Conservation (phyloP, 2,329 filamentous ascomycete genomes). For the Endothia cerciana region DNA sequence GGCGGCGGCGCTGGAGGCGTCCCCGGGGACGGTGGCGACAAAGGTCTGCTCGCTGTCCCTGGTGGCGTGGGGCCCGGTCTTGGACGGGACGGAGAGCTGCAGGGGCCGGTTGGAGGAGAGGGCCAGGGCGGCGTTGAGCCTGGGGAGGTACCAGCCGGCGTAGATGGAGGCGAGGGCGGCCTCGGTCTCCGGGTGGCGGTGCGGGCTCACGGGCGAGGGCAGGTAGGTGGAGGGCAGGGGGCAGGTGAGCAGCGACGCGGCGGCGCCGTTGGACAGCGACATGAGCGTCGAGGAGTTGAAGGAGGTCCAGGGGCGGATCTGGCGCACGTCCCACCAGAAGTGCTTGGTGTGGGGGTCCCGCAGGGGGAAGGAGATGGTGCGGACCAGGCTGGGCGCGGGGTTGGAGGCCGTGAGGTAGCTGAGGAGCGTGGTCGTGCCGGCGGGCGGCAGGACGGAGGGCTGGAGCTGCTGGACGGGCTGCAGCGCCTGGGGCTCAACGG, state of each 20-base stretch:
- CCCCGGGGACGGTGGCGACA: conserved; percentile 64
- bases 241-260: conserved; percentile 67
- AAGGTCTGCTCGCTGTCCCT: conserved; percentile 54
- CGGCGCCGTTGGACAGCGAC: conserved; percentile 71
- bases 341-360: conserved; percentile 73
- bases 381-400: conserved; percentile 80
- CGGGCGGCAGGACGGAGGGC: conserved; percentile 44
- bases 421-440: conserved; percentile 70
- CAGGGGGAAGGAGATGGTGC: conserved; percentile 71
- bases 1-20: conserved; percentile 58
- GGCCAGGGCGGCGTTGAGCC: conserved; percentile 82
- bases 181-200: conserved; percentile 78
- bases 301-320: conserved; percentile 79
- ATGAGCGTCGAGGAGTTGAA: conserved; percentile 77
- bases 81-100: conserved; percentile 51
- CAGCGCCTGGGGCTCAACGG: no score
- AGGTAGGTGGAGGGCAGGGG: conserved; percentile 66
- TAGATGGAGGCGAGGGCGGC: conserved; percentile 75
- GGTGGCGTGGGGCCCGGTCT: conserved; percentile 40
- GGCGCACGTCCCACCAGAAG: conserved; percentile 96
- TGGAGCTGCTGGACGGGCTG: conserved; percentile 40
- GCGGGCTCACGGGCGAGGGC: conserved; percentile 58
- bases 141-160: conserved; percentile 77
- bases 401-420: conserved; percentile 79
- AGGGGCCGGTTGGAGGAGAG: conserved; percentile 72